Evolutionary conservation across 176 grass and related monocot genomes (phyloP), one percentile per base, ranked within the genome.

Genomic region (Poa pratensis): DNA sequence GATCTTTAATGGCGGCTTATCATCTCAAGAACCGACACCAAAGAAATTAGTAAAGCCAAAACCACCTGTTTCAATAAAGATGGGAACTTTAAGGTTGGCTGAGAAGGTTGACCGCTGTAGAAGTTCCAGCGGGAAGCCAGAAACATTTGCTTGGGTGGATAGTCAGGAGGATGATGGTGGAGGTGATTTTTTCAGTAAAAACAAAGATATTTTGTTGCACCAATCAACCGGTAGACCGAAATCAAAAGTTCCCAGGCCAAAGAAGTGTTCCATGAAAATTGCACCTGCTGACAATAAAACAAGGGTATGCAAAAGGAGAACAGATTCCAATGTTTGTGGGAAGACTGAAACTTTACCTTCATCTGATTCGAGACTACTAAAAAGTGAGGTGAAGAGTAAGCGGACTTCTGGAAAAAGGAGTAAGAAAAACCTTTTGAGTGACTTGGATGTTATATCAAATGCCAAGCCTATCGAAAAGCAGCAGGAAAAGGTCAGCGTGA

Each of bases 161-260:
- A 83, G 83, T 37, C 82, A 45, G 3, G 87, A 97, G 83, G 94
- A 94, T 84, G 94, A 90, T 18, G 79, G 79, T 2, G 94, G 89
- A 82, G 94, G 94, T 69, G 76, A 90, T 18, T 92, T 97, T 87
- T 94, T 97, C 73, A 86, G 37, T 46, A 97, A 81, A 90, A 92
- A 89, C 43, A 97, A 90, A 83, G 89, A 88, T 51, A 59, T 90
- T 55, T 84, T 94, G 35, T 82, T 87, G 35, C 26, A 65, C 5
- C 90, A 87, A 83, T 57, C 84, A 42, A 19, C 40, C 6, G 82
- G 23, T 49, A 75, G 24, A 71, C 60, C 45, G 23, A 88, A 79
- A 88, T 59, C 80, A 26, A 78, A 90, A 71, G 76, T 40, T 34
- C 40, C 69, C 14, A 88, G 76, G 66, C 53, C 51, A 87, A 86